Evolutionary conservation across 2,329 filamentous ascomycete species (phyloP).

Genomic region (Alternaria infectoria): DNA sequence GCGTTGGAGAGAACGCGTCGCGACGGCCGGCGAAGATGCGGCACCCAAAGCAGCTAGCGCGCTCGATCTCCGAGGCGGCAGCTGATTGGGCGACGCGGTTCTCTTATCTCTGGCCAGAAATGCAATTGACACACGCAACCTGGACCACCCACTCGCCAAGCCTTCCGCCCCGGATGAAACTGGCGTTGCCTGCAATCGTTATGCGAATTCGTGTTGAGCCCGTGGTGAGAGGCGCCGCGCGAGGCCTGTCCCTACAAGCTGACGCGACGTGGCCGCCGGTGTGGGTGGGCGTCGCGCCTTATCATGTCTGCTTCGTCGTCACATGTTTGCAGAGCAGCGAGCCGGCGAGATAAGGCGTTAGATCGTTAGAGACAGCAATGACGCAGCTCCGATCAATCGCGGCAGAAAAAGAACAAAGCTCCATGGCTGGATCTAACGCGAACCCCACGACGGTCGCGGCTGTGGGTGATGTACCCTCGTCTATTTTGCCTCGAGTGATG

Average conservation of each 20-base stretch:
- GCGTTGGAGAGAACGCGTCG: constrained; percentile 6
- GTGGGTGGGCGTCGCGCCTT: constrained; percentile 13
- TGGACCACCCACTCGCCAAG: constrained; percentile 40
- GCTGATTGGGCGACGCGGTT: constrained; percentile 2
- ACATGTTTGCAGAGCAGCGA: constrained; percentile 13
- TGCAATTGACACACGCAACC: constrained; percentile 24
- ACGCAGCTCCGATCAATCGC: constrained; percentile 35
- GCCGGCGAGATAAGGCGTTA: constrained; percentile 32
- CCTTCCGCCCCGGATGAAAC: constrained; percentile 33
- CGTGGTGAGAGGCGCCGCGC: constrained; percentile 14
- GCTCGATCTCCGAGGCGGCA: background rate
- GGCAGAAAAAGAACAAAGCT: constrained; percentile 42
- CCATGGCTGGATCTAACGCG: constrained; percentile 34
- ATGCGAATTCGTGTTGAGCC: constrained; percentile 6
- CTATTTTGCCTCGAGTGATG: constrained; percentile 44
- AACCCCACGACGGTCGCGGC: constrained; percentile 45
- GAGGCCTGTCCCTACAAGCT: constrained; percentile 9
- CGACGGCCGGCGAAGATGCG: constrained; percentile 3
- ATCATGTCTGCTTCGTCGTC: constrained; percentile 20
- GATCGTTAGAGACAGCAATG: constrained; percentile 21
- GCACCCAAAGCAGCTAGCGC: constrained; percentile 7
- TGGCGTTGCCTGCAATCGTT: constrained; percentile 9
- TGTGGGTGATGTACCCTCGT: constrained; percentile 42
- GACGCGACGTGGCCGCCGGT: constrained; percentile 19
- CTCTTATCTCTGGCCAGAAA: constrained; percentile 16